Evolutionary conservation across 208 protist genomes (phyloP).

Genomic region (Acanthamoeba culbertsoni): DNA sequence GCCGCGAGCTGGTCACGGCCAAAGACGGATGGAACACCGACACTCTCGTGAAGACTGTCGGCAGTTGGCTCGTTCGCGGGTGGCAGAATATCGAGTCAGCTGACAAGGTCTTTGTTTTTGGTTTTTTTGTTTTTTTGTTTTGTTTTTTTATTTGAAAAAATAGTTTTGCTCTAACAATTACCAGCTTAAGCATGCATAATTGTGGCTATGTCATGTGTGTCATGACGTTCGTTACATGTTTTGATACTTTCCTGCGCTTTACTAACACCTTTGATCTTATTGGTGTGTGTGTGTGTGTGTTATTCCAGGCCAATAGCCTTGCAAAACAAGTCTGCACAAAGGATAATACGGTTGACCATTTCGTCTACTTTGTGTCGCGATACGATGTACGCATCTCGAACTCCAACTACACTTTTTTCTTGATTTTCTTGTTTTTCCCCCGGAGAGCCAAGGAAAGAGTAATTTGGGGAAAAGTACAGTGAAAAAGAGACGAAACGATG

Average conservation of each 20-base stretch:
- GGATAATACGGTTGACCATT: conserved; percentile 31
- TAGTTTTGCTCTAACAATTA: too few species aligned
- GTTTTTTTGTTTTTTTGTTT: background rate
- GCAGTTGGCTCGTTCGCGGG: conserved; percentile 28
- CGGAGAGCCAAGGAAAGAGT: too few species aligned
- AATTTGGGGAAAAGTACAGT: too few species aligned
- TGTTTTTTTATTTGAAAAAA: too few species aligned
- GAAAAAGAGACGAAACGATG: too few species aligned
- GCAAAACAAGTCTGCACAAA: background rate
- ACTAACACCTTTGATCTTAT: too few species aligned
- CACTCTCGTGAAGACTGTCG: conserved; percentile 10
- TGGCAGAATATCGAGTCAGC: background rate
- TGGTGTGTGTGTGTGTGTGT: too few species aligned
- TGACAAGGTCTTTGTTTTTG: background rate
- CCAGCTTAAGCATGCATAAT: background rate
- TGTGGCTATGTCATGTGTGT: background rate
- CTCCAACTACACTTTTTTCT: background rate
- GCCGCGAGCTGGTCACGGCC: background rate
- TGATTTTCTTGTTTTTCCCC: background rate
- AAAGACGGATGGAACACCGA: background rate
- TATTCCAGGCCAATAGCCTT: background rate
- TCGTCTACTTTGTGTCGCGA: conserved; percentile 29
- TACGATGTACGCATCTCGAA: background rate
- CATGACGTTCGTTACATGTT: background rate
- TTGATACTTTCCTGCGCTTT: background rate